Conservation (phyloP, 257 asterid species). For the Solanum boliviense region DNA sequence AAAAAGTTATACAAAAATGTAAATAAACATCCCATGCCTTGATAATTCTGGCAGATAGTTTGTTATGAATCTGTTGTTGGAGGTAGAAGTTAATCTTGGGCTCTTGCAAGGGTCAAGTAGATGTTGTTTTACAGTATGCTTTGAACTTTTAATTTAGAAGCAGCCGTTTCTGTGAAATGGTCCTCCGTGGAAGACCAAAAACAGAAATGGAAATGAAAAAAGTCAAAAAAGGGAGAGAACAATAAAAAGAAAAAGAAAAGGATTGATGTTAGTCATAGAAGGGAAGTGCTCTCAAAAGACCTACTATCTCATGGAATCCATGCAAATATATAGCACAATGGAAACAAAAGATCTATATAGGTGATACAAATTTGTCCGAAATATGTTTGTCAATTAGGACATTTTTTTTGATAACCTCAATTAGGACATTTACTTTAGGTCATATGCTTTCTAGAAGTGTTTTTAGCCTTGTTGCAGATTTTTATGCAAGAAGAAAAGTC, state of each 20-base stretch:
- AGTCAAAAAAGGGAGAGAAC: not conserved
- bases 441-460: not conserved
- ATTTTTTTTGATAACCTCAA: no score
- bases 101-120: not conserved
- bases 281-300: not conserved
- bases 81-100: not conserved
- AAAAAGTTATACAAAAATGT: not conserved
- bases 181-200: not conserved
- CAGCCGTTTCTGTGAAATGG: not conserved
- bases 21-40: not conserved
- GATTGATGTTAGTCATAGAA: not conserved
- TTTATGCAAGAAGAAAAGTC: not conserved
- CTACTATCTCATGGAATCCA: not conserved
- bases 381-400: not conserved
- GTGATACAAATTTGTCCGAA: not conserved
- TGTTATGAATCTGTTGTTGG: not conserved
- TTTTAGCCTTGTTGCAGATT: not conserved
- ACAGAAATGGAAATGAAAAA: not conserved
- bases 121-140: not conserved
- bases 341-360: not conserved
- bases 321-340: not conserved
- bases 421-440: not conserved
- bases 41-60: not conserved
- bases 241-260: not conserved
- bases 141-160: not conserved